Conservation (phyloP, 345 rosid genomes). For the Cochlearia excelsa region DNA sequence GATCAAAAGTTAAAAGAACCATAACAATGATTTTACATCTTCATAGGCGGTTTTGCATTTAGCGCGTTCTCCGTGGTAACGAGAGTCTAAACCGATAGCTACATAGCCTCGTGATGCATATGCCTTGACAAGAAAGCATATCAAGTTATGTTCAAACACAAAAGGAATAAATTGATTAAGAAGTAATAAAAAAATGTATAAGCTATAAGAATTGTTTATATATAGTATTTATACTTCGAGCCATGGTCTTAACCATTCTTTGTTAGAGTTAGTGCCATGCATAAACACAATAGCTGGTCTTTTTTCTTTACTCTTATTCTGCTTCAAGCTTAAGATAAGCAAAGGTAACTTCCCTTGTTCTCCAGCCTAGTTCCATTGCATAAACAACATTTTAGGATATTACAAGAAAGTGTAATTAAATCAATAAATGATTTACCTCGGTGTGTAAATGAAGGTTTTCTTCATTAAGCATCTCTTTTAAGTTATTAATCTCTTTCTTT, state of each 20-base stretch:
- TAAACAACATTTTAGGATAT: background rate
- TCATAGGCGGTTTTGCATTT: constrained; percentile 52
- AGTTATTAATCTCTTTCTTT: constrained; percentile 41
- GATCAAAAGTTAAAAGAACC: background rate
- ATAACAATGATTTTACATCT: constrained; percentile 42
- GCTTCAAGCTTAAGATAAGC: constrained; percentile 61
- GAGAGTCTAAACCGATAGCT: constrained; percentile 79
- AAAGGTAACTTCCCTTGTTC: constrained; percentile 75
- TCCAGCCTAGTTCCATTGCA: constrained; percentile 45
- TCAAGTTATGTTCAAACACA: background rate
- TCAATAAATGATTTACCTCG: constrained; percentile 46
- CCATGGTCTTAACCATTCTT: constrained; percentile 86
- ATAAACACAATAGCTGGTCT: constrained; percentile 83
- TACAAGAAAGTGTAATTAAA: no score
- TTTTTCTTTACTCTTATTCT: constrained; percentile 30
- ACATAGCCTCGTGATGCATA: constrained; percentile 89
- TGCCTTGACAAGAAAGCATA: constrained; percentile 40
- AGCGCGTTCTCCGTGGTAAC: constrained; percentile 92
- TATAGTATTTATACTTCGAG: constrained; percentile 51
- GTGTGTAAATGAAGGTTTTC: constrained; percentile 67
- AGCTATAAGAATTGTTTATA: no score
- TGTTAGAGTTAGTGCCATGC: constrained; percentile 71
- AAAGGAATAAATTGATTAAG: background rate
- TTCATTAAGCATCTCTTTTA: constrained; percentile 58
- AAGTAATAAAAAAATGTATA: background rate